Percentiles rank a stretch among this genome's conserved stretches.
Conservation (phyloP, 2,329 filamentous ascomycete genomes). For the Diaporthe citriasiana region DNA sequence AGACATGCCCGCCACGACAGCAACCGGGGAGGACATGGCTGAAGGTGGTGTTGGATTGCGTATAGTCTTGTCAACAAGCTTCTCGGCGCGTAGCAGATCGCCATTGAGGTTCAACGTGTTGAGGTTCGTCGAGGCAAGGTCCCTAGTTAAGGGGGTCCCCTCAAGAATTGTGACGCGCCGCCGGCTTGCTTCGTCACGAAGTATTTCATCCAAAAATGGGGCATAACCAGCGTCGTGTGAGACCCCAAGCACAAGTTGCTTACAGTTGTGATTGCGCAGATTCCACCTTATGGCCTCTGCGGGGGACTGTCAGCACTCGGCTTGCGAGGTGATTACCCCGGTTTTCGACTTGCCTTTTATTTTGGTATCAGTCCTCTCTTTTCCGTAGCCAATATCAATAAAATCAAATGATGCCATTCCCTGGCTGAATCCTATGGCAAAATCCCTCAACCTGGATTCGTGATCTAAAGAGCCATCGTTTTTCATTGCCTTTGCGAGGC, state of each 20-base stretch:
- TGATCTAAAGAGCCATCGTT: conserved; percentile 62
- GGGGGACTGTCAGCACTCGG: conserved; percentile 41
- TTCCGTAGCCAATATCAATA: conserved; percentile 72
- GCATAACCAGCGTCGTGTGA: conserved; percentile 74
- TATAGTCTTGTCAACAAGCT: conserved; percentile 58
- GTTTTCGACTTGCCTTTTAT: conserved; percentile 64
- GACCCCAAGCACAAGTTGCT: conserved; percentile 72
- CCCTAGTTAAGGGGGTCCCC: conserved; percentile 64
- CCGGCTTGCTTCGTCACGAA: conserved; percentile 59
- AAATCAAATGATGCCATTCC: conserved; percentile 73
- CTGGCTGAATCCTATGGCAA: conserved; percentile 72
- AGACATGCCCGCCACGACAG: conserved; percentile 39
- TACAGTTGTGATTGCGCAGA: conserved; percentile 72
- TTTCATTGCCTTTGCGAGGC: conserved; percentile 64
- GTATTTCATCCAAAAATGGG: conserved; percentile 69
- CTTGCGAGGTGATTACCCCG: neutral
- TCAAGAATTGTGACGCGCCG: conserved; percentile 68
- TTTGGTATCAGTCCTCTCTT: conserved; percentile 72
- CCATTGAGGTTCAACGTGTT: conserved; percentile 61
- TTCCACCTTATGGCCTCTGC: conserved; percentile 69
- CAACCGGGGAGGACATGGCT: conserved; percentile 31
- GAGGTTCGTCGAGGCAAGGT: conserved; percentile 63
- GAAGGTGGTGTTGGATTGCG: conserved; percentile 42
- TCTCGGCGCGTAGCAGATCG: conserved; percentile 68
- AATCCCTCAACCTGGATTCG: conserved; percentile 65